Percentiles rank a stretch among this genome's conserved stretches.
These are phyloP conservation scores for Primulina tabacum DNA, from an alignment of 257 asterid genomes.

Conservation along the genomic window DNA sequence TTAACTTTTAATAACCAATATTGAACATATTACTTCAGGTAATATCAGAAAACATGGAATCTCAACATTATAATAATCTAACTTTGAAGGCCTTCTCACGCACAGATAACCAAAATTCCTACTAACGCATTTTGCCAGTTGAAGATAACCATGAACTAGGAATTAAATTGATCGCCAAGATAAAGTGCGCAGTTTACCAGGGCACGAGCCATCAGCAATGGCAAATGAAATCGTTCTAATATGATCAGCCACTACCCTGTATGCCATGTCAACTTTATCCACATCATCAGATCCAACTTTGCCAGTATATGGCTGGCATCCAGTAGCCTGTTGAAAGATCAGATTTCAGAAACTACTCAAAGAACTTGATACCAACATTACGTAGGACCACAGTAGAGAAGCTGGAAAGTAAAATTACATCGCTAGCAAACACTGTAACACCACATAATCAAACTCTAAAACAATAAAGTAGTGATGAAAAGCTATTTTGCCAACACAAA, in stretches of 20 bases:
- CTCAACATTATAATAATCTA: neutral
- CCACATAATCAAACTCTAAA: neutral
- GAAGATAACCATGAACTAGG: constrained; percentile 7
- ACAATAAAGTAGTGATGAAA: neutral
- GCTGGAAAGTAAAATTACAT: neutral
- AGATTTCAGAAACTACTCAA: constrained; percentile 22
- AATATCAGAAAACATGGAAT: neutral
- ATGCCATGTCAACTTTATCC: constrained; percentile 91
- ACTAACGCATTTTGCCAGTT: constrained; percentile 3
- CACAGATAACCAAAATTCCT: constrained; percentile 10
- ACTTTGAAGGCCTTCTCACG: constrained; percentile 4
- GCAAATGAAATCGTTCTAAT: constrained; percentile 95
- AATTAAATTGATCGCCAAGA: constrained; percentile 18
- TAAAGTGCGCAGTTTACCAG: constrained; percentile 50
- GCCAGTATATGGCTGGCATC: constrained; percentile 74
- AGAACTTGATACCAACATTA: constrained; percentile 8
- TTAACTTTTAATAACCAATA: neutral
- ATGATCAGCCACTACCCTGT: constrained; percentile 98
- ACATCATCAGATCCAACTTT: constrained; percentile 86
- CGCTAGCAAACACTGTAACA: constrained; percentile 11
- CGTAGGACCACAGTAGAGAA: neutral
- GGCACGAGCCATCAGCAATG: constrained; percentile 98
- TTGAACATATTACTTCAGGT: neutral
- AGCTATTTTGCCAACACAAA: neutral
- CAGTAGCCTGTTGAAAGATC: constrained; percentile 58